Evolutionary conservation across 2,329 filamentous ascomycete genomes (phyloP), one percentile per base, ranked within the genome.

Genomic region (Cephalotrichum gorgonifer): DNA sequence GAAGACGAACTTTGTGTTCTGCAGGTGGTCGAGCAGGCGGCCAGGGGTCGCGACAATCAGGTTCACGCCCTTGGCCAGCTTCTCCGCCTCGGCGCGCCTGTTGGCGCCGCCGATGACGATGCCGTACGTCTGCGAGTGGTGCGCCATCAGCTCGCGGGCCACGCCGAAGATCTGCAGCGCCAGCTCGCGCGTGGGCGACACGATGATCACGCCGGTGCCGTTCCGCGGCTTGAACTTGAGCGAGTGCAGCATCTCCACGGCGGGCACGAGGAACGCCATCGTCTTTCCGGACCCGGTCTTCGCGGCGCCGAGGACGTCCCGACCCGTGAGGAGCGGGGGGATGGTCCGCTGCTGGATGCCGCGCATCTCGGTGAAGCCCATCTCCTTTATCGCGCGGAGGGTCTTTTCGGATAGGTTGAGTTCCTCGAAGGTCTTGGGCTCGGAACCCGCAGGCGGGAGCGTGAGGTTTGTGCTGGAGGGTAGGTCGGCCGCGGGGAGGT

Each of bases 221-320:
- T 96, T 96, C 61, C 91, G 77, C 20, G 90, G 91, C 73, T 97
- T 97, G 76, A 96, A 97, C 54, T 85, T 81, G 58, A 98, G 76
- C 15, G 89, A 83, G 62, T 83, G 83, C 52, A 98, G 76, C 82
- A 96, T 94, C 70, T 97, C 93, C 35, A 97, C 77, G 2, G 90
- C 90, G 17, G 93, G 93, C 51, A 97, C 90, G 53, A 98, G 73
- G 69, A 98, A 98, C 3, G 91, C 85, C 52, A 97, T 69, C 1
- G 93, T 98, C 74, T 98, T 98, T 63, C 93, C 93, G 22, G 88
- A 94, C 41, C 90, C 90, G 3, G 90, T 96, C 75, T 97, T 97
- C 46, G 93, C 93, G 28, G 91, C 91, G 59, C 93, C 93, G 42
- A 98, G 78, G 22, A 97, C 87, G 69, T 97, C 91, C 62, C 86